A percentile compares a stretch with the other conserved stretches of the same genome.
These are phyloP conservation scores for Scolecobasidium constrictum DNA, from an alignment of 2,329 filamentous ascomycete species.

Conservation along the genomic window DNA sequence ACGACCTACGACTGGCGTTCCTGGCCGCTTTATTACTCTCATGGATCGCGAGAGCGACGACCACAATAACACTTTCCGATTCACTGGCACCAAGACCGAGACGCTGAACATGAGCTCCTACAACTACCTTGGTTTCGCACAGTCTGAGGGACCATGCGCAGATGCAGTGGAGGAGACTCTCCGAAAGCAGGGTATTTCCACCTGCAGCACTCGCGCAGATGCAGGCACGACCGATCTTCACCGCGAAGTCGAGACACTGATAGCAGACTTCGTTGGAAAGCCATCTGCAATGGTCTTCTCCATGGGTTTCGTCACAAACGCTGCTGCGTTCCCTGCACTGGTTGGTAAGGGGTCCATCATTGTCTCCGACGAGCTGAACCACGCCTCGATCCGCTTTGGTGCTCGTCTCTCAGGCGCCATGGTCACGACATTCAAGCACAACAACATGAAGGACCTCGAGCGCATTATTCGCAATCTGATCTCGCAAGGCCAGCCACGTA, in stretches of 20 bases:
- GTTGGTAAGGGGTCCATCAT: constrained; percentile 89
- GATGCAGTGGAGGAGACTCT: constrained; percentile 82
- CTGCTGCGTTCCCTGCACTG: constrained; percentile 81
- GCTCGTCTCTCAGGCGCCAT: constrained; percentile 89
- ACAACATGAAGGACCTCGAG: constrained; percentile 85
- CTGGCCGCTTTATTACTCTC: constrained; percentile 85
- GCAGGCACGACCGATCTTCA: constrained; percentile 80
- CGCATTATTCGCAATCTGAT: constrained; percentile 80
- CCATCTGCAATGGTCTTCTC: constrained; percentile 93
- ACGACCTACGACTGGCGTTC: constrained; percentile 83
- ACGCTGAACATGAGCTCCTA: constrained; percentile 99
- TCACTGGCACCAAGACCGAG: constrained; percentile 83
- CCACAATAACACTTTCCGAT: constrained; percentile 81
- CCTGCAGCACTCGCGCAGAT: constrained; percentile 72
- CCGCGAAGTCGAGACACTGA: constrained; percentile 76
- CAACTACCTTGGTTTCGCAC: constrained; percentile 97
- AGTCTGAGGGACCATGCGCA: constrained; percentile 92
- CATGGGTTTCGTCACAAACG: constrained; percentile 97
- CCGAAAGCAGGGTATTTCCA: constrained; percentile 73
- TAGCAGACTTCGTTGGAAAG: constrained; percentile 90
- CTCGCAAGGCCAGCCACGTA: constrained; percentile 91
- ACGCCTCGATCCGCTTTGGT: constrained; percentile 93
- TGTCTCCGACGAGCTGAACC: constrained; percentile 94
- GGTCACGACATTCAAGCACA: constrained; percentile 95
- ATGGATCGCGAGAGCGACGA: constrained; percentile 85